Evolutionary conservation across 306 rosid genomes (phyloP).

Genomic region (Citrullus colocynthis): DNA sequence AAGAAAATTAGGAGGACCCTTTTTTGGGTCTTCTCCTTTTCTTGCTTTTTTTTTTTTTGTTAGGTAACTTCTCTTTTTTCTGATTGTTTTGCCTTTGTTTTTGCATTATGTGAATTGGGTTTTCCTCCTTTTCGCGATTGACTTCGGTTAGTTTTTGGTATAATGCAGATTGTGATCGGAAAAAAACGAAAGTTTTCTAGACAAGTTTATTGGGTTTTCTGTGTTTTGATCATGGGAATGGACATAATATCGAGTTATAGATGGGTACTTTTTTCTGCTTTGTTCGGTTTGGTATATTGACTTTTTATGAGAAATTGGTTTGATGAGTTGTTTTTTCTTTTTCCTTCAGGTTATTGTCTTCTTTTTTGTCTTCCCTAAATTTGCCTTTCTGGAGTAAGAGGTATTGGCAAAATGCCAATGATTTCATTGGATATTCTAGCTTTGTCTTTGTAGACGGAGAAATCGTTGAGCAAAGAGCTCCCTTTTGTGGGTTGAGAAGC

Average conservation of each 20-base stretch:
- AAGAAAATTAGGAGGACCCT: background rate
- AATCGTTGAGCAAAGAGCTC: background rate
- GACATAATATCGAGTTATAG: background rate
- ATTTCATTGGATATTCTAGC: background rate
- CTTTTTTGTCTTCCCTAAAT: background rate
- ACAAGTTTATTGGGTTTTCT: background rate
- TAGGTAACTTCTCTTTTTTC: background rate
- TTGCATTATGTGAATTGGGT: background rate
- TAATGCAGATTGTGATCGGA: background rate
- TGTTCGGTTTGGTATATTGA: background rate
- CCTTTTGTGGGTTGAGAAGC: background rate
- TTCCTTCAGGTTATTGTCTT: background rate
- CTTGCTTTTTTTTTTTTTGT: background rate
- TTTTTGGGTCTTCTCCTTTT: background rate
- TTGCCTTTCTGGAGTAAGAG: no score
- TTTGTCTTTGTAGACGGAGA: background rate
- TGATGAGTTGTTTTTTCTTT: background rate
- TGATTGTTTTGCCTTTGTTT: background rate
- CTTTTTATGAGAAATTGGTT: background rate
- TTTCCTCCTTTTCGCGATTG: background rate
- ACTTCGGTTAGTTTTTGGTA: background rate
- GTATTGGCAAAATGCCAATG: background rate
- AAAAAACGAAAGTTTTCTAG: background rate
- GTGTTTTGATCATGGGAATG: background rate
- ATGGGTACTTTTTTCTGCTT: background rate